Base-by-base conservation (phyloP, 805 yeast genomes). In the Schwanniomyces vanrijiae region DNA sequence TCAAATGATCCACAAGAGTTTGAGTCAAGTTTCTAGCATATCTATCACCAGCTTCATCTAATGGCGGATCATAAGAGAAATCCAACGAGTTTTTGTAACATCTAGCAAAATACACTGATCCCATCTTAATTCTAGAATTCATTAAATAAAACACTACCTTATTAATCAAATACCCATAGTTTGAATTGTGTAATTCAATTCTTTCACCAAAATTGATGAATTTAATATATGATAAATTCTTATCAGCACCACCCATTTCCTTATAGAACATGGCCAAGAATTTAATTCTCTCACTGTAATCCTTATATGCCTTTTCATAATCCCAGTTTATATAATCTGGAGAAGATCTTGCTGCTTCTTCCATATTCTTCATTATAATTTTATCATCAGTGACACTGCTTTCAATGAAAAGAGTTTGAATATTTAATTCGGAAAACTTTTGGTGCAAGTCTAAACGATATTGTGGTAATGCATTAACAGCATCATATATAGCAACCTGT, bases 401-500 rank as follows among this genome's bases (percentile, higher is more conserved):
- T 68, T 94, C 99, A 48, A 94, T 90, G 64, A 91, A 94, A 45
- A 94, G 65, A 22, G 86, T 86, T 64, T 87, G 91, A 48, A 91
- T 84, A 53, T 82, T 81, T 49, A 78, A 71, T 38, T 71, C 68
- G 6, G 72, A 68, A 56, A 92, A 82, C 48, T 67, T 66, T 28
- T 75, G 74, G 22, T 78, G 78, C 33, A 92, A 66, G 25, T 77
- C 78, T 6, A 74, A 57, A 55, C 99, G 77, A 54, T 85, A 86
- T 43, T 77, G 75, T 18, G 85, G 81, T 41, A 86, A 70, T 5
- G 94, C 96, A 63, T 94, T 94, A 43, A 94, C 87, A 0, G 98
- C 98, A 66, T 94, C 99, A 66, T 88, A 94, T 19, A 94, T 88
- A 4, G 96, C 99, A 26, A 94, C 89, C 68, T 94, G 99, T 9